These are phyloP conservation scores for Carex myosuroides DNA, from an alignment of 176 grass and related monocot species.

Conservation along the genomic window DNA sequence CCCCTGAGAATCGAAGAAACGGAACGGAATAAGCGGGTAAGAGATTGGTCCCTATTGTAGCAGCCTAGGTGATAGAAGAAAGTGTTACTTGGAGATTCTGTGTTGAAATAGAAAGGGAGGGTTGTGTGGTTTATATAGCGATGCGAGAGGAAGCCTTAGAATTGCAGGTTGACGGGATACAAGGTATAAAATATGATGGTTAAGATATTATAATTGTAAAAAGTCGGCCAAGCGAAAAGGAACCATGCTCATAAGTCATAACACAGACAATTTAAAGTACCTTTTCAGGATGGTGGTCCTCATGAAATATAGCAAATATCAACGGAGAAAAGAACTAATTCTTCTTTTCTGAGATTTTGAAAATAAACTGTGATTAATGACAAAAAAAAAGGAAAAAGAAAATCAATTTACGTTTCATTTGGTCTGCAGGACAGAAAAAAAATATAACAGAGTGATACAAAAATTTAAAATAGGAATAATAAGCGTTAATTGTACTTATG, in stretches of 20 bases:
- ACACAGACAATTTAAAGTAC: background rate
- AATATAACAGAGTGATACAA: no score
- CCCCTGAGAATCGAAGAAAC: background rate
- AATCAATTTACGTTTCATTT: no score
- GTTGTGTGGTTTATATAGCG: background rate
- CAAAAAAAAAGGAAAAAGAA: no score
- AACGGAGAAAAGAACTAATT: no score
- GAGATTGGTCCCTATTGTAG: slow-evolving; percentile 14
- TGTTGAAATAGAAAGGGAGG: slow-evolving; percentile 15
- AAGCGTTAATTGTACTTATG: no score
- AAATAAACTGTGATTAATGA: no score
- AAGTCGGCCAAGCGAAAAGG: background rate
- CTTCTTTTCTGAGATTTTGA: no score
- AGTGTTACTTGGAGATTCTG: background rate
- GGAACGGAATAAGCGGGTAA: background rate
- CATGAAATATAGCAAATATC: no score
- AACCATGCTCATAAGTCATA: background rate
- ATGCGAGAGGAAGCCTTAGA: background rate
- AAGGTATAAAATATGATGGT: background rate
- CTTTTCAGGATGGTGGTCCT: background rate
- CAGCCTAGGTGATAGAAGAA: slow-evolving; percentile 1
- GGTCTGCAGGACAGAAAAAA: no score
- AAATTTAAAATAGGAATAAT: no score
- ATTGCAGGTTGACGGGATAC: background rate
- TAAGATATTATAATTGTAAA: background rate